Base-by-base conservation (phyloP, 495 filamentous ascomycete genomes). In the Baudoinia panamericana region DNA sequence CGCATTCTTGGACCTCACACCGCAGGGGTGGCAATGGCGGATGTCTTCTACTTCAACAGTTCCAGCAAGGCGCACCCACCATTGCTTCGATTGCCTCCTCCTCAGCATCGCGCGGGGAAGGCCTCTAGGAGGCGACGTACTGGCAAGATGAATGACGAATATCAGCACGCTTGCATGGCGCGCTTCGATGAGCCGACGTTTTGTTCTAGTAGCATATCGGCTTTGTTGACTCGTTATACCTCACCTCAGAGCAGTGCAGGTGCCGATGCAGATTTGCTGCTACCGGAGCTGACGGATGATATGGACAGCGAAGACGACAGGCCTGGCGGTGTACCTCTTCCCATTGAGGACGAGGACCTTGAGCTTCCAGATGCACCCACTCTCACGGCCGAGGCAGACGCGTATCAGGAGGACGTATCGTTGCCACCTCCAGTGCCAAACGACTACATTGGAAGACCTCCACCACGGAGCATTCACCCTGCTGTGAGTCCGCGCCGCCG, bases 181-280 rank as follows among this genome's bases (percentile, higher is more conserved):
- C 43, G 26, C 20, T 26, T 51, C 10, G 38, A 46, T 20, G 43
- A 51, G 20, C 37, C 48, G 13, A 31, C 20, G 11, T 46, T 51
- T 23, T 46, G 39, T 25, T 22, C 48, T 2, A 44, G 29, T 36
- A 24, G 38, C 8, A 19, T 36, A 12, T 11, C 32, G 17, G 15
- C 23, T 15, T 24, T 42, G 19, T 24, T 36, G 15, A 6, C 27
- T 13, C 15, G 8, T 3, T 43, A 12, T 21, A 15, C 33, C 17
- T 30, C 15, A 9, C 13, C 19, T 7, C 18, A 20, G 2, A 2
- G 9, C 3, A 18, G 13, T 2, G 22, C 5, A 11, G 9, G 7
- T 11, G 30, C 10, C 12, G 3, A 11, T 13, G 30, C 30, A 10
- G 13, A 13, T 15, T 29, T 35, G 22, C 19, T 25, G 13, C 22